Conservation (phyloP, 148 eudicot species). For the Beta vulgaris region DNA sequence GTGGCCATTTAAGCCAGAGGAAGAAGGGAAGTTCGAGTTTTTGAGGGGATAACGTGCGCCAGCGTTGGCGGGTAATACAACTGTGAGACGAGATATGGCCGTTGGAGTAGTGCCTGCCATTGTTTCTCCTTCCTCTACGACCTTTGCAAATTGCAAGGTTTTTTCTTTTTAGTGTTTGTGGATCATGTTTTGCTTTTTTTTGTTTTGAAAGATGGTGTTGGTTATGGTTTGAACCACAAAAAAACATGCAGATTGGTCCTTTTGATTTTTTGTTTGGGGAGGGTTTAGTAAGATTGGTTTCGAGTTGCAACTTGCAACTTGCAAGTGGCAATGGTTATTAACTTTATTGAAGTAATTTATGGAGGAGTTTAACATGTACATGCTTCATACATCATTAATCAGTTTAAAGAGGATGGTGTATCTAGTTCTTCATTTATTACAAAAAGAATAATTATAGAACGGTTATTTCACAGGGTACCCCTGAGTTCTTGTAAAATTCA, state of each 20-base stretch:
- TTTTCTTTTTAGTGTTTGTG: constrained; percentile 6
- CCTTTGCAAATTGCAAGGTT: not conserved
- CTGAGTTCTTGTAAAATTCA: too few relatives aligned
- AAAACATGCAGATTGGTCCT: not conserved
- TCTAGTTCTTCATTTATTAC: too few relatives aligned
- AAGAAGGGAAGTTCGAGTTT: constrained; percentile 10
- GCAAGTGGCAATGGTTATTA: too few relatives aligned
- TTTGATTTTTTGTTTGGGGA: too few relatives aligned
- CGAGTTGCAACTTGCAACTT: not conserved
- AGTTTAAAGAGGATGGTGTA: too few relatives aligned
- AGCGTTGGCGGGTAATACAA: constrained; percentile 12
- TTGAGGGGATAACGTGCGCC: constrained; percentile 12
- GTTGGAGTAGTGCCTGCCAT: constrained; percentile 20
- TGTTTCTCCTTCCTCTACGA: too few relatives aligned
- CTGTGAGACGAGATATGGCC: constrained; percentile 5
- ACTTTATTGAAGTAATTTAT: too few relatives aligned
- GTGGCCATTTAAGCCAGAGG: constrained; percentile 11
- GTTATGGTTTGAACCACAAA: not conserved
- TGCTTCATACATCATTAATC: too few relatives aligned
- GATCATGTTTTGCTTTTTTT: constrained; percentile 12
- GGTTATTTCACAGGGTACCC: too few relatives aligned
- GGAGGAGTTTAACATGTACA: too few relatives aligned
- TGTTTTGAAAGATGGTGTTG: not conserved
- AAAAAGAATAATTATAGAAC: too few relatives aligned
- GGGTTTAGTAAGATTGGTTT: too few relatives aligned